Conservation (phyloP, 495 filamentous ascomycete genomes). For the Annulohypoxylon maeteangense region DNA sequence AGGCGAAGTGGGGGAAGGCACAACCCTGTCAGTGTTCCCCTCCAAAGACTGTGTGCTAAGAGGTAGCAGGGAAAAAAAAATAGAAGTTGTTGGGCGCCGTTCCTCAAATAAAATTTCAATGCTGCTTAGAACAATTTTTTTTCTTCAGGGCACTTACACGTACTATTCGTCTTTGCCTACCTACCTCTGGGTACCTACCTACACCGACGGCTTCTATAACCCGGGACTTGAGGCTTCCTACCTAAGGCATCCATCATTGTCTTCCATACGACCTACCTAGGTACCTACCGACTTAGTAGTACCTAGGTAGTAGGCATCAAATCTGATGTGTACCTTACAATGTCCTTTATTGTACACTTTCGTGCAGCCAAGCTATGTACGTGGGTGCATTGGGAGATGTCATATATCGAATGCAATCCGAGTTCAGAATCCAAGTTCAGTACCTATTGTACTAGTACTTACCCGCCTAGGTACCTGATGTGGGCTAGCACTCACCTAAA, state of each 20-base stretch:
- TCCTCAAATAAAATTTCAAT: constrained; percentile 39
- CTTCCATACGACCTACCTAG: too few relatives aligned
- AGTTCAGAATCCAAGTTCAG: neutral
- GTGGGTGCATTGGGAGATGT: constrained; percentile 6
- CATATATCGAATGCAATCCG: constrained; percentile 15
- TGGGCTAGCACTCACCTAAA: constrained; percentile 22
- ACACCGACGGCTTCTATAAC: neutral
- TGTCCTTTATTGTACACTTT: constrained; percentile 3
- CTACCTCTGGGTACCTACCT: neutral
- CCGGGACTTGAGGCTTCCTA: neutral
- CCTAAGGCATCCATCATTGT: constrained; percentile 16
- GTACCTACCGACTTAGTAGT: too few relatives aligned
- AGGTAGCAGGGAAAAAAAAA: constrained; percentile 15
- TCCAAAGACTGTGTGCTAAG: constrained; percentile 26
- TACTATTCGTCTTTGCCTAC: constrained; percentile 11
- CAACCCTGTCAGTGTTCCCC: constrained; percentile 41
- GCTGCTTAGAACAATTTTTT: constrained; percentile 14
- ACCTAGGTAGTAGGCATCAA: too few relatives aligned
- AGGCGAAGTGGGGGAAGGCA: constrained; percentile 46
- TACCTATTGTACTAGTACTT: constrained; percentile 8
- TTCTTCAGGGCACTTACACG: constrained; percentile 27
- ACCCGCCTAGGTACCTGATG: constrained; percentile 9
- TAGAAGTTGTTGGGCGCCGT: constrained; percentile 39
- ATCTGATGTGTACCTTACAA: constrained; percentile 10
- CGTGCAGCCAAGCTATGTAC: constrained; percentile 15